Evolutionary conservation across 2,329 filamentous ascomycete genomes (phyloP), one percentile per base, ranked within the genome.

Genomic region (Fusarium albosuccineum): DNA sequence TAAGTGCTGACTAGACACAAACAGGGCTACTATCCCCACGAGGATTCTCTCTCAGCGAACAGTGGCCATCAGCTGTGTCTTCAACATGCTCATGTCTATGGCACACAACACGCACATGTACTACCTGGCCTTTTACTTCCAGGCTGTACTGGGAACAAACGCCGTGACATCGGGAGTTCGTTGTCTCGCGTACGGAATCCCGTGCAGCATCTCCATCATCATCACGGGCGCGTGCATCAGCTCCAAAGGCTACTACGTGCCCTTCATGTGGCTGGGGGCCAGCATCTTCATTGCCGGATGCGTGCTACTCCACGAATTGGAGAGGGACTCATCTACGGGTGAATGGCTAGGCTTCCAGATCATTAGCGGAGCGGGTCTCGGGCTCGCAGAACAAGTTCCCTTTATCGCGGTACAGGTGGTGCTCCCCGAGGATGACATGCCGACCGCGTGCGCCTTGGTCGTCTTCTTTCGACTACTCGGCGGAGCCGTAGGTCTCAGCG

Each of bases 401-500:
- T 64, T 81, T 5, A 76, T 83, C 9, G 81, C 80, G 1, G 79
- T 78, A 0, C 82, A 84, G 65, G 79, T 81, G 0, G 81, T 83
- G 0, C 70, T 84, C 9, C 71, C 68, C 5, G 58, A 75, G 14
- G 76, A 75, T 5, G 82, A 84, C 50, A 78, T 84, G 34, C 79
- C 82, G 0, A 79, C 77, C 2, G 82, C 79, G 1, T 81, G 79
- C 6, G 79, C 82, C 3, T 67, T 75, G 6, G 75, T 83, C 2
- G 78, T 84, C n/a, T 83, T 85, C 72, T 74, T 75, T n/a, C 82
- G 84, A 65, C 75, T 79, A 1, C 70, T 85, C 0, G 82, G 81
- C 29, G 83, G 83, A 5, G 63, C 65, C 0, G 46, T 71, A 1
- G 61, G 58, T 5, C 60, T 66, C 9, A 57, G 51, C 1, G 56